Percentiles rank a stretch among this genome's conserved stretches.
Evolutionary conservation across 1,284 basidiomycete genomes (phyloP).

Genomic region (Lignosus rhinocerotis): DNA sequence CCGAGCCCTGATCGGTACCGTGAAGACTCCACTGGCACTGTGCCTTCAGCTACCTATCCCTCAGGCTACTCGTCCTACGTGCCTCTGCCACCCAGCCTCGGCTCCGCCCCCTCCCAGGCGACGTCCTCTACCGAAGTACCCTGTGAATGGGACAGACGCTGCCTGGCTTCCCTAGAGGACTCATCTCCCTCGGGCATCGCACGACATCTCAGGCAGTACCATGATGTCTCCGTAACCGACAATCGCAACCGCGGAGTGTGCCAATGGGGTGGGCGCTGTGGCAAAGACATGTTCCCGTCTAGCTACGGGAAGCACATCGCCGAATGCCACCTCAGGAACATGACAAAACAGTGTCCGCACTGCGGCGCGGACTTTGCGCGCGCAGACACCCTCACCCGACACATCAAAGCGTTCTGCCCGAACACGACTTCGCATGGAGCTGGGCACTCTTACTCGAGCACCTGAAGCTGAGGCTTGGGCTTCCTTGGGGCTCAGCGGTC

Average conservation of each 20-base stretch:
- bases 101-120: not conserved
- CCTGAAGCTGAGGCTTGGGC: slow-evolving; percentile 2
- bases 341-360: slow-evolving; percentile 23
- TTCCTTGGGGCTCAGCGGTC: not conserved
- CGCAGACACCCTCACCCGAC: slow-evolving; percentile 26
- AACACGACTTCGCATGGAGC: slow-evolving; percentile 1
- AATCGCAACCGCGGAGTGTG: slow-evolving; percentile 21
- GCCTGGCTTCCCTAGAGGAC: slow-evolving; percentile 20
- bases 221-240: slow-evolving; percentile 19
- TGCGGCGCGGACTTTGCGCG: slow-evolving; percentile 25
- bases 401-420: slow-evolving; percentile 26
- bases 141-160: slow-evolving; percentile 20
- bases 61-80: not conserved
- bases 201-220: slow-evolving; percentile 24
- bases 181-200: slow-evolving; percentile 22
- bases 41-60: not conserved
- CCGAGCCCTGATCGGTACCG: not conserved
- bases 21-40: not conserved
- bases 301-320: slow-evolving; percentile 29
- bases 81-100: not conserved
- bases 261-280: slow-evolving; percentile 20
- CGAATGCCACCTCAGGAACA: slow-evolving; percentile 27
- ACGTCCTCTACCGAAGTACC: slow-evolving; percentile 1
- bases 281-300: slow-evolving; percentile 27
- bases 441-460: not conserved